Conservation (phyloP, 257 asterid species). For the Nicotiana obtusifolia region DNA sequence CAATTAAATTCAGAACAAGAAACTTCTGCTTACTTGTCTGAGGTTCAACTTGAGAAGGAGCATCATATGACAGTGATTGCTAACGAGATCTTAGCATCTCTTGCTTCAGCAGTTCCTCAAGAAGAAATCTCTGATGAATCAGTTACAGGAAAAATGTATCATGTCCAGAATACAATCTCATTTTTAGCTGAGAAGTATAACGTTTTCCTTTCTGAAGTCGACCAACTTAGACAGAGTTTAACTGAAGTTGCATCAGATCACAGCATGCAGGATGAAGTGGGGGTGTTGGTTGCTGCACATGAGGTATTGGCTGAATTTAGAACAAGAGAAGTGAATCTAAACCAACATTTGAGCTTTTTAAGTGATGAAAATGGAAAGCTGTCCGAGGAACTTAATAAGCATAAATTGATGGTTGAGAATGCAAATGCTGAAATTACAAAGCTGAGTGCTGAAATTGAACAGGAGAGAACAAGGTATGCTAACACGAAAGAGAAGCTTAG, state of each 20-base stretch:
- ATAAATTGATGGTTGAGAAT: conserved; percentile 45
- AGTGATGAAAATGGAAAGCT: conserved; percentile 52
- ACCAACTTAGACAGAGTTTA: conserved; percentile 49
- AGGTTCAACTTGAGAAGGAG: conserved; percentile 37
- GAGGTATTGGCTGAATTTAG: conserved; percentile 49
- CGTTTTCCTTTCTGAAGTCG: conserved; percentile 44
- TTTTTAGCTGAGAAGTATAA: conserved; percentile 47
- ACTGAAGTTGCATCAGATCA: conserved; percentile 41
- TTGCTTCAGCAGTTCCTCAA: conserved; percentile 34
- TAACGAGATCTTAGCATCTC: conserved; percentile 46
- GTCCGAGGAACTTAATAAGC: conserved; percentile 54
- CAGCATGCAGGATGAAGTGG: conserved; percentile 43
- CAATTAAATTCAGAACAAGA: conserved; percentile 30
- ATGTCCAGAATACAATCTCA: conserved; percentile 44
- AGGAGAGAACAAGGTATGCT: conserved; percentile 62
- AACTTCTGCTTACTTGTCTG: conserved; percentile 26
- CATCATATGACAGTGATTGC: conserved; percentile 42
- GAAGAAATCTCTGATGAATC: conserved; percentile 44
- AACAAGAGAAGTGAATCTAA: conserved; percentile 46
- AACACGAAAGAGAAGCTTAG: conserved; percentile 93
- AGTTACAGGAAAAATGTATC: conserved; percentile 47
- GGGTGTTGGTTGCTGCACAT: conserved; percentile 38
- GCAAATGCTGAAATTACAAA: conserved; percentile 52
- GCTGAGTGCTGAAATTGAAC: conserved; percentile 67
- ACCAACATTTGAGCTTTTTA: conserved; percentile 42